These are phyloP conservation scores for Russula brevipes DNA, from an alignment of 768 basidiomycete species.

Conservation along the genomic window DNA sequence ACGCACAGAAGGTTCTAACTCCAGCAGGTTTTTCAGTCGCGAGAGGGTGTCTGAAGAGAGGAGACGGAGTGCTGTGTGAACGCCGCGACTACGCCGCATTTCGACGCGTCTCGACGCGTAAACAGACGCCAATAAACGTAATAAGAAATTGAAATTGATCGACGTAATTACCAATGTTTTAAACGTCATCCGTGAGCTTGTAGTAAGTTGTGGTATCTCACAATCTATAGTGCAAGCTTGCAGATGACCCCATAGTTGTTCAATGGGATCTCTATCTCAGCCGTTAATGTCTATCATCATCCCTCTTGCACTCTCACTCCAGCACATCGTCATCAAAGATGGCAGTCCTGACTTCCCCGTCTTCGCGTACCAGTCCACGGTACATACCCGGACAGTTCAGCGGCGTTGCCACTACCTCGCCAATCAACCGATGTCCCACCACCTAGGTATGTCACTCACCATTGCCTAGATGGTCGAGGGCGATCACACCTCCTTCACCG, in stretches of 20 bases:
- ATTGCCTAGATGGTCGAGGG: slow-evolving; percentile 63
- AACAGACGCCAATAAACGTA: slow-evolving; percentile 15
- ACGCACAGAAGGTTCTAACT: too few species aligned
- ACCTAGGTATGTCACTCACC: slow-evolving; percentile 37
- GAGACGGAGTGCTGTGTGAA: neutral
- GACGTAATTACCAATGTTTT: too few species aligned
- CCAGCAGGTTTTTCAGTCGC: neutral
- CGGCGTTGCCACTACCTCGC: slow-evolving; percentile 55
- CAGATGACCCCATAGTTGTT: too few species aligned
- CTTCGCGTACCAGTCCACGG: slow-evolving; percentile 63
- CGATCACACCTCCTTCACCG: slow-evolving; percentile 72
- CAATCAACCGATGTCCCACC: neutral
- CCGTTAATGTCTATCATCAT: neutral
- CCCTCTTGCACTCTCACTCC: neutral
- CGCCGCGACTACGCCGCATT: too few species aligned
- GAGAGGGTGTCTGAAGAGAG: slow-evolving; percentile 9
- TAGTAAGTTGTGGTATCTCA: too few species aligned
- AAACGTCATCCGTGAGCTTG: too few species aligned
- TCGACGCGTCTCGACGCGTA: slow-evolving; percentile 14
- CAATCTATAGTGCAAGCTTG: too few species aligned
- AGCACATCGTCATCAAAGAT: slow-evolving; percentile 67
- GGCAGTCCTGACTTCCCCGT: slow-evolving; percentile 67
- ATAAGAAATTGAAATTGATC: neutral
- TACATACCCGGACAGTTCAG: slow-evolving; percentile 82
- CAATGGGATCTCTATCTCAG: too few species aligned